Conservation (phyloP, 345 rosid species). For the Nasturtium officinale region DNA sequence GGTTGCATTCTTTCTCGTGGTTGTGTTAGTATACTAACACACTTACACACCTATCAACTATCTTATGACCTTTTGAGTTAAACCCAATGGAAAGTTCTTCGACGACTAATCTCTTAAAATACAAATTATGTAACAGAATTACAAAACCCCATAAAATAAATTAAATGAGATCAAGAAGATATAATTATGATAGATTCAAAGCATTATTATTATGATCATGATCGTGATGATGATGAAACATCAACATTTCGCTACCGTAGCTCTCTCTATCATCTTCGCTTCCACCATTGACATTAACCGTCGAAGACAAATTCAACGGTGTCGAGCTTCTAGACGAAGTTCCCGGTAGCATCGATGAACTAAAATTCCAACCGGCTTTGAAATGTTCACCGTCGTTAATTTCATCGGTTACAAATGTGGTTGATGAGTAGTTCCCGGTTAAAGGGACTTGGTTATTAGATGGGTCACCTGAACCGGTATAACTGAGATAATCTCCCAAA, state of each 20-base stretch:
- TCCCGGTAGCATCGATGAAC: conserved; percentile 32
- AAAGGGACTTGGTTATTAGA: conserved; percentile 24
- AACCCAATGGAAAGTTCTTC: background rate
- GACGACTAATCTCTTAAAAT: background rate
- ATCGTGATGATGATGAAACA: conserved; percentile 36
- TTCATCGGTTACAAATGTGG: conserved; percentile 8
- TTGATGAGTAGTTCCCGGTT: conserved; percentile 24
- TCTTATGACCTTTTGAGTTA: background rate
- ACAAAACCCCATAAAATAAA: conserved; percentile 4
- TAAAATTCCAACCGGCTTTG: conserved; percentile 29
- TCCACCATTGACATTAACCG: conserved; percentile 37
- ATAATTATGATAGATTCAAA: conserved; percentile 21
- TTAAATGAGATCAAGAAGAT: background rate
- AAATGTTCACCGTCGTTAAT: conserved; percentile 10
- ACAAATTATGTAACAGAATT: conserved; percentile 13
- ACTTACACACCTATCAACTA: background rate
- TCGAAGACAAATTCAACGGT: conserved; percentile 36
- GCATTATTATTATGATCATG: conserved; percentile 21
- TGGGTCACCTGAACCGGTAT: conserved; percentile 28
- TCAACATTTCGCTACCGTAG: conserved; percentile 40
- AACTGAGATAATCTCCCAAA: conserved; percentile 6
- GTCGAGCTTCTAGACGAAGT: conserved; percentile 39
- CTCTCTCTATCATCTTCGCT: conserved; percentile 45
- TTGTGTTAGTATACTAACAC: background rate
- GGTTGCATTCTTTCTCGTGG: conserved; percentile 8